These are phyloP conservation scores for Trametes elegans DNA, from an alignment of 768 basidiomycete genomes.

Conservation along the genomic window DNA sequence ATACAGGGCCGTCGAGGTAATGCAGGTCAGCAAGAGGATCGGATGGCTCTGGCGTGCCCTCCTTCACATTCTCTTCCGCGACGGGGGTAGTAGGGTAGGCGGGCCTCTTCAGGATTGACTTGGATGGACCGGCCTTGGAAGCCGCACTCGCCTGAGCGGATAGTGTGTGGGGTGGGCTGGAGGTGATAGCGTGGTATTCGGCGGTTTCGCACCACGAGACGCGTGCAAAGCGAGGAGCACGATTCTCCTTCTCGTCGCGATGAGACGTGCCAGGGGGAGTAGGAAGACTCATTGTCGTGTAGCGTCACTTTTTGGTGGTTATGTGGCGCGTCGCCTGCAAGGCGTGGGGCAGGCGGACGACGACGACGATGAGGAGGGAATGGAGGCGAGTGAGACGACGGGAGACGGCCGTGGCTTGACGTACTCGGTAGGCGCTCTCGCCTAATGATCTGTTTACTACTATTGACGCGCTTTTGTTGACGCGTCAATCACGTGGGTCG, in stretches of 20 bases:
- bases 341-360: background rate
- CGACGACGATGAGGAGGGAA: conserved; percentile 1
- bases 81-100: conserved; percentile 34
- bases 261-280: conserved; percentile 27
- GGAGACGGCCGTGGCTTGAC: conserved; percentile 1
- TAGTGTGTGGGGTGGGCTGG: conserved; percentile 15
- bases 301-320: background rate
- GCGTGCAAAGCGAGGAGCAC: conserved; percentile 18
- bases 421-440: conserved; percentile 5
- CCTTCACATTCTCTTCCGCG: conserved; percentile 48
- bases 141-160: conserved; percentile 32
- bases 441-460: conserved; percentile 14
- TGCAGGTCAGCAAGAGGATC: conserved; percentile 60
- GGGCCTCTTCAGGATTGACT: conserved; percentile 69
- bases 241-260: conserved; percentile 24
- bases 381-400: conserved; percentile 5
- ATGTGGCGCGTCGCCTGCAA: background rate
- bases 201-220: conserved; percentile 22
- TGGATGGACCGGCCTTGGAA: conserved; percentile 45
- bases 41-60: conserved; percentile 74
- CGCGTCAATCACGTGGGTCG: conserved; percentile 19
- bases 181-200: conserved; percentile 19
- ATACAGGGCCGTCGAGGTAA: conserved; percentile 67
- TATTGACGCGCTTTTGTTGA: conserved; percentile 24
- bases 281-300: conserved; percentile 21